phyloP scores from a whole-genome alignment of 192 early-diverging fungal genomes.

The Podila epigama region DNA sequence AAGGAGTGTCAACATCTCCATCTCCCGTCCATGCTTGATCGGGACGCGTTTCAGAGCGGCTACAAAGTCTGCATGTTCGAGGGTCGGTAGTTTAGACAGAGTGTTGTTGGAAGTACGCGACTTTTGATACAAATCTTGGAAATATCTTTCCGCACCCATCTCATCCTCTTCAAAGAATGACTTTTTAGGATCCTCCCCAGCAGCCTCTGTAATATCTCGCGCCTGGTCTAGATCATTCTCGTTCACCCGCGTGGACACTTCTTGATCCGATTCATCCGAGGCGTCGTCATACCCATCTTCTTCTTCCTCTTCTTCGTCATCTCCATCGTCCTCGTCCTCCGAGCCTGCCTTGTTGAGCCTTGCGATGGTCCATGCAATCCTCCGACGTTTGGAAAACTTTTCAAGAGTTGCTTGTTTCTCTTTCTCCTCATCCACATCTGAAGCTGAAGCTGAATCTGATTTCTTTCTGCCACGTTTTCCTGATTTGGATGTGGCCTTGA shows the following conservation, averaged over 20 bases:
- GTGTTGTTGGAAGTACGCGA: constrained; percentile 87
- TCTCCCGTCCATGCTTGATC: constrained; percentile 68
- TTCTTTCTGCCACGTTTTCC: not conserved
- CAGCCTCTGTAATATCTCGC: not conserved
- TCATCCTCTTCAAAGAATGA: constrained; percentile 53
- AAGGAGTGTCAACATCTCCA: constrained; percentile 55
- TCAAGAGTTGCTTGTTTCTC: not conserved
- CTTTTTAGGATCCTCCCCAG: constrained; percentile 13
- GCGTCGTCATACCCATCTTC: constrained; percentile 41
- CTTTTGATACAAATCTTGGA: constrained; percentile 69
- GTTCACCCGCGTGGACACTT: constrained; percentile 17
- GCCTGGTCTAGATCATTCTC: constrained; percentile 21
- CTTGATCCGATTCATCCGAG: constrained; percentile 2
- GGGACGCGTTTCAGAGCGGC: constrained; percentile 59
- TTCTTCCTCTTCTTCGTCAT: constrained; percentile 39
- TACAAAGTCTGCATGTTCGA: constrained; percentile 75
- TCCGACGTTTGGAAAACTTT: constrained; percentile 8
- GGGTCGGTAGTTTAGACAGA: constrained; percentile 77
- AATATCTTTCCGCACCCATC: constrained; percentile 78
- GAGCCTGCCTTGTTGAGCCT: constrained; percentile 33
- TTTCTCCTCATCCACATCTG: not conserved
- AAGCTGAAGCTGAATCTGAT: not conserved
- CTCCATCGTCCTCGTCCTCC: constrained; percentile 46
- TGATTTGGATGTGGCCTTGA: not conserved
- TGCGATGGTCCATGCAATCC: constrained; percentile 3